These are phyloP conservation scores for Torulaspora globosa DNA, from an alignment of 1,139 yeast species.

Conservation along the genomic window DNA sequence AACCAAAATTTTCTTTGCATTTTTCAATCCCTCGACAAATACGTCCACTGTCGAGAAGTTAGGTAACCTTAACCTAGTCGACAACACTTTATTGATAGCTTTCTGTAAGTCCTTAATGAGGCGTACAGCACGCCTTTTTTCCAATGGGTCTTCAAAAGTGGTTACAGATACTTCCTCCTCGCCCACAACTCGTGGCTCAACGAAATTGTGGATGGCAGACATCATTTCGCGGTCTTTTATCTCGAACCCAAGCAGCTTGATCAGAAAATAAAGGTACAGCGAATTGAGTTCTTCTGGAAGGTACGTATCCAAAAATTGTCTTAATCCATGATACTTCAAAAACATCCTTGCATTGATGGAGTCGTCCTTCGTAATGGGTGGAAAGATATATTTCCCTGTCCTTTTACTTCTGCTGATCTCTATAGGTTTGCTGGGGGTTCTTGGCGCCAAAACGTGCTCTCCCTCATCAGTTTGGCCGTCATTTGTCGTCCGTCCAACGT, in stretches of 20 bases:
- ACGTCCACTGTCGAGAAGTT: conserved; percentile 58
- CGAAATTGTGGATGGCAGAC: conserved; percentile 38
- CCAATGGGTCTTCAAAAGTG: conserved; percentile 38
- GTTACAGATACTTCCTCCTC: conserved; percentile 21
- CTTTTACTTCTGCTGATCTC: conserved; percentile 24
- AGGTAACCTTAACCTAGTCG: conserved; percentile 51
- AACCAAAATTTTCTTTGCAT: conserved; percentile 64
- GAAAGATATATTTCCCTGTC: conserved; percentile 37
- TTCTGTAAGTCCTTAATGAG: conserved; percentile 51
- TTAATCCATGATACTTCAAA: conserved; percentile 59
- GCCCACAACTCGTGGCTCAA: conserved; percentile 24
- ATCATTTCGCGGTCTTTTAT: conserved; percentile 43
- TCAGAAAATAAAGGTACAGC: conserved; percentile 48
- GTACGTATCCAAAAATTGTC: conserved; percentile 53
- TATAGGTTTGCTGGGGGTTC: conserved; percentile 23
- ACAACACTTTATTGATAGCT: conserved; percentile 57
- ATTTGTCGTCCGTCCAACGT: background rate
- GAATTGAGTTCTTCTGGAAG: conserved; percentile 57
- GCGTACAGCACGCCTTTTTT: conserved; percentile 45
- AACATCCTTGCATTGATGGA: conserved; percentile 52
- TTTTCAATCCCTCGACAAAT: conserved; percentile 49
- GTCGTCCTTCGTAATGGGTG: conserved; percentile 40
- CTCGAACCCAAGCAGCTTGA: conserved; percentile 50
- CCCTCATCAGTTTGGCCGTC: conserved; percentile 4
- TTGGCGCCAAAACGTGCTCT: conserved; percentile 16